These are phyloP conservation scores for Helotiales sp. DNA, from an alignment of 2,329 filamentous ascomycete species.

Conservation along the genomic window DNA sequence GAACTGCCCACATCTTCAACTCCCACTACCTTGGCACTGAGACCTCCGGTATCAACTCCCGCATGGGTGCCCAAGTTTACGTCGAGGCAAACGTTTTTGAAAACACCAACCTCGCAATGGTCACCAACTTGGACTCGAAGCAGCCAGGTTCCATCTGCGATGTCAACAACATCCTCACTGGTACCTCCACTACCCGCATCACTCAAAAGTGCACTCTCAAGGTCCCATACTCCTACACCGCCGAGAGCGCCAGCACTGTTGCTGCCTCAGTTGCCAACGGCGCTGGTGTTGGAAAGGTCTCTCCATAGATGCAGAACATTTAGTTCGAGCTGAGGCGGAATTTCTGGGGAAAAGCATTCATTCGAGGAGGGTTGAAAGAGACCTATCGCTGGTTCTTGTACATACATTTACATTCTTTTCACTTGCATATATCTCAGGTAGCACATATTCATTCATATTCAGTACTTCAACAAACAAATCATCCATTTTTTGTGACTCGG, in stretches of 20 bases:
- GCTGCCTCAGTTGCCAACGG: slow-evolving; percentile 6
- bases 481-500: no score
- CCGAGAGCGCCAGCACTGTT: slow-evolving; percentile 6
- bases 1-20: slow-evolving; percentile 18
- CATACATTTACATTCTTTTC: slow-evolving; percentile 8
- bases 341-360: not conserved
- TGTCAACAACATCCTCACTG: slow-evolving; percentile 14
- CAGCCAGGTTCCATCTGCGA: slow-evolving; percentile 7
- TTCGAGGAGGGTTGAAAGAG: not conserved
- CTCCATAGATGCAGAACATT: not conserved
- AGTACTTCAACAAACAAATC: not conserved
- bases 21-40: not conserved
- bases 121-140: slow-evolving; percentile 13
- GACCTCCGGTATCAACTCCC: slow-evolving; percentile 18
- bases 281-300: slow-evolving; percentile 10
- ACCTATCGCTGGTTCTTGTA: slow-evolving; percentile 4
- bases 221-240: slow-evolving; percentile 15
- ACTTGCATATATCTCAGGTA: slow-evolving; percentile 3
- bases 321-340: not conserved
- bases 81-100: slow-evolving; percentile 13
- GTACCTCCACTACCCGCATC: slow-evolving; percentile 6
- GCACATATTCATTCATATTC: slow-evolving; percentile 2
- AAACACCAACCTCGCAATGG: slow-evolving; percentile 14
- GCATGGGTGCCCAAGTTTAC: slow-evolving; percentile 18
- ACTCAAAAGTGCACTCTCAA: slow-evolving; percentile 15